These are phyloP conservation scores for Fusarium sp. DNA, from an alignment of 2,329 filamentous ascomycete genomes.

Conservation along the genomic window DNA sequence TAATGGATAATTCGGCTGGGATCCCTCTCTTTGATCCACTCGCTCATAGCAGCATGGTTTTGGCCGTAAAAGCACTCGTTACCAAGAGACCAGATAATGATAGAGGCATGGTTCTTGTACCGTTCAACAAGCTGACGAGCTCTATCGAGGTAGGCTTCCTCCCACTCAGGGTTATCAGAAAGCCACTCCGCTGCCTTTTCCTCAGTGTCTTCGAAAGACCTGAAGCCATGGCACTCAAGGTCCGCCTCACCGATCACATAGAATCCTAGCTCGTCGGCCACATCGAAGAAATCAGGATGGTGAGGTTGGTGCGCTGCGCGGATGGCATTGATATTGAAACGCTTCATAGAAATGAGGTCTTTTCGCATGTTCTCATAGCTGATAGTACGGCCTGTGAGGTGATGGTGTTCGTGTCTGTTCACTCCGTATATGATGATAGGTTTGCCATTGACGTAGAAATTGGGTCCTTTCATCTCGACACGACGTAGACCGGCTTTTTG, in stretches of 20 bases:
- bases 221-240: conserved; percentile 66
- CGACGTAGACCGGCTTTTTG: conserved; percentile 74
- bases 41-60: conserved; percentile 76
- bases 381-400: conserved; percentile 70
- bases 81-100: conserved; percentile 79
- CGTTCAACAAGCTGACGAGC: conserved; percentile 73
- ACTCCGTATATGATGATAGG: conserved; percentile 75
- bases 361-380: conserved; percentile 69
- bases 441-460: conserved; percentile 73
- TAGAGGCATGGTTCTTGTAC: conserved; percentile 69
- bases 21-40: conserved; percentile 70
- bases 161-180: conserved; percentile 72
- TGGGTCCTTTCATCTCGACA: conserved; percentile 70
- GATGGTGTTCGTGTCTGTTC: conserved; percentile 79
- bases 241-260: conserved; percentile 72
- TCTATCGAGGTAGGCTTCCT: conserved; percentile 74
- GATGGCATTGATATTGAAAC: conserved; percentile 76
- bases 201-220: conserved; percentile 2
- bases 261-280: conserved; percentile 72
- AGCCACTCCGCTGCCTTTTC: conserved; percentile 50
- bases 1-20: conserved; percentile 71
- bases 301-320: conserved; percentile 76
- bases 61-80: conserved; percentile 78
- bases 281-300: conserved; percentile 69
- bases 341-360: conserved; percentile 75